A percentile compares a stretch with the other conserved stretches of the same genome.
These are phyloP conservation scores for Ananas comosus DNA, from an alignment of 176 grass and related monocot genomes.

Conservation along the genomic window DNA sequence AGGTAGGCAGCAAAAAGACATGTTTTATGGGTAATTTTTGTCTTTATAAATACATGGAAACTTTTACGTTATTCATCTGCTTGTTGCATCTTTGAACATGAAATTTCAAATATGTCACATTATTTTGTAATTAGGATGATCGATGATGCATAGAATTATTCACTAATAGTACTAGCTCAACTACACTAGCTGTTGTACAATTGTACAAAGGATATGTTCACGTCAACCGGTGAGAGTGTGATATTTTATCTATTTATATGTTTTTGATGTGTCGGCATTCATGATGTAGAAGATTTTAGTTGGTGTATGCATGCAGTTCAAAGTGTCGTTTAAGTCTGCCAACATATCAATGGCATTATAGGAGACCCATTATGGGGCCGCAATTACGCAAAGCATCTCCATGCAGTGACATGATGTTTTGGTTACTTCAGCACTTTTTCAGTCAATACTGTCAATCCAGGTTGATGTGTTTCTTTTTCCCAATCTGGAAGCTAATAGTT, in stretches of 20 bases:
- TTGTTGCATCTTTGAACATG: too few species aligned
- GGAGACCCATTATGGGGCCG: too few species aligned
- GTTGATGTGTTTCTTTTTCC: too few species aligned
- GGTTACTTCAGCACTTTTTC: too few species aligned
- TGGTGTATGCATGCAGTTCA: too few species aligned
- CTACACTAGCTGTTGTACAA: neutral
- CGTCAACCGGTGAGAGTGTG: neutral
- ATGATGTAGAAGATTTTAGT: neutral
- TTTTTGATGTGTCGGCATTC: neutral
- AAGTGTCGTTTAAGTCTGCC: too few species aligned
- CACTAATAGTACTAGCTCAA: neutral
- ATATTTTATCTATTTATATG: neutral
- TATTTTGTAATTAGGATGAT: neutral
- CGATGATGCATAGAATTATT: neutral
- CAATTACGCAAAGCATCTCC: too few species aligned
- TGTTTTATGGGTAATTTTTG: conserved; percentile 5
- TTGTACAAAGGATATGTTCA: neutral
- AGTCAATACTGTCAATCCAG: too few species aligned
- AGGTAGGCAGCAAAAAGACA: conserved; percentile 30
- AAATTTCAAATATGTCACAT: neutral
- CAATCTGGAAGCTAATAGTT: too few species aligned
- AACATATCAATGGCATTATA: too few species aligned
- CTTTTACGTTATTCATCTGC: too few species aligned
- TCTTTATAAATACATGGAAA: neutral
- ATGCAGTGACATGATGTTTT: too few species aligned